Base-by-base conservation (phyloP, 202 grass and related monocot species). In the Panicum virgatum region DNA sequence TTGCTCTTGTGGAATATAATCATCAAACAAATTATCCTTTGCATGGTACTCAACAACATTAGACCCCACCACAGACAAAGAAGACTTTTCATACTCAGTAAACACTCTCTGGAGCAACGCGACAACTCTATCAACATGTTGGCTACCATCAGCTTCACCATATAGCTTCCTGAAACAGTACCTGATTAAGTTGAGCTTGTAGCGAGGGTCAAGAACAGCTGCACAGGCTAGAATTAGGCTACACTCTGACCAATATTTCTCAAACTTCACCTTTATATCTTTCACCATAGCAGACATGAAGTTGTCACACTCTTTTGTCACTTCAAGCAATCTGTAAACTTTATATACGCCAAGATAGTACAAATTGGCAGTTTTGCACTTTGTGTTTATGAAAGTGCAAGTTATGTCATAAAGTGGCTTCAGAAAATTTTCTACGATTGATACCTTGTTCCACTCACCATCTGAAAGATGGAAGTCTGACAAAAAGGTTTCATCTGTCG, bases 341-440 rank as follows among this genome's bases (percentile, higher is more conserved):
- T 91, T 88, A 50, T 84, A 85, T 53, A 91, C 40, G 73, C 75
- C 89, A 70, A 85, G 85, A 81, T 88, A 91, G 84, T 86, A 90
- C 61, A 87, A 51, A 73, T 69, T 83, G 36, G 84, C 73, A 76
- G 80, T 84, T 79, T 82, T 82, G 14, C 69, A 68, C 22, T 77
- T 59, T 54, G 62, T 68, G 0, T 39, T 76, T 69, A 80, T 70
- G 78, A 90, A 90, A 19, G 70, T 80, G 54, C 62, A 62, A 15
- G 84, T 90, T 6, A 86, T 79, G 45, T 84, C 84, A 70, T 90
- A 84, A 78, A 90, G 19, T 56, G 73, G 56, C 39, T 46, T 77
- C 15, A 77, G 40, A 77, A 62, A 77, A 23, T 72, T 84, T 59
- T 91, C 73, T 75, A 72, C 34, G 12, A 58, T 8, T 78, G 26